These are phyloP conservation scores for Penicillium samsonianum DNA, from an alignment of 495 filamentous ascomycete genomes.

Conservation along the genomic window DNA sequence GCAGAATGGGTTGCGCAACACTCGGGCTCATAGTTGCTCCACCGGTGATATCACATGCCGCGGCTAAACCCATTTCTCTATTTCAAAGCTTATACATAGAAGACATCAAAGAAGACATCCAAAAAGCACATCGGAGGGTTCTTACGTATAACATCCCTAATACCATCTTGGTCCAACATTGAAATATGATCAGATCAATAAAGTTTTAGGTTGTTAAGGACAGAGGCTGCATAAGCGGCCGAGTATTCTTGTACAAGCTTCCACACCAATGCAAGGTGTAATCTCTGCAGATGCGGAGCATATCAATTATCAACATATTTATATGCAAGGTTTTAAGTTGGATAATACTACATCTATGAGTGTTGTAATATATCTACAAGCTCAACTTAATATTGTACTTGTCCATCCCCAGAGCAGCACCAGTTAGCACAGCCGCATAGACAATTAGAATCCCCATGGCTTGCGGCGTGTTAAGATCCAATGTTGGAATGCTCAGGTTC, in stretches of 20 bases:
- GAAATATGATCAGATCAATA: no score
- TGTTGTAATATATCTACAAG: constrained; percentile 46
- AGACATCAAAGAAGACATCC: no score
- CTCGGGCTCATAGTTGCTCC: neutral
- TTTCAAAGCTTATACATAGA: no score
- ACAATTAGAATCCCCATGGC: constrained; percentile 73
- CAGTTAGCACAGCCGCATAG: constrained; percentile 69
- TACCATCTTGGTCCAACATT: no score
- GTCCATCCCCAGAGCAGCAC: constrained; percentile 71
- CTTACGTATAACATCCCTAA: no score
- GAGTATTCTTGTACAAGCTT: no score
- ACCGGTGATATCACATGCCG: constrained; percentile 22
- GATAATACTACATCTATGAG: constrained; percentile 12
- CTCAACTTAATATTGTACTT: constrained; percentile 67
- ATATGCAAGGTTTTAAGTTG: constrained; percentile 8
- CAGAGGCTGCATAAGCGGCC: no score
- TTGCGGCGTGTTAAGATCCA: constrained; percentile 60
- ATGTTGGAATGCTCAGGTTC: constrained; percentile 80
- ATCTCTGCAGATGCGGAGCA: neutral
- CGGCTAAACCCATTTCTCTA: constrained; percentile 6
- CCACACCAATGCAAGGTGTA: neutral
- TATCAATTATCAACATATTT: neutral
- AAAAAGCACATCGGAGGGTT: no score
- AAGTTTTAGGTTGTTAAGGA: no score
- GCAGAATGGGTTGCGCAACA: neutral